Evolutionary conservation across 1,284 basidiomycete genomes (phyloP).

Genomic region (Rhodotorula sp.): DNA sequence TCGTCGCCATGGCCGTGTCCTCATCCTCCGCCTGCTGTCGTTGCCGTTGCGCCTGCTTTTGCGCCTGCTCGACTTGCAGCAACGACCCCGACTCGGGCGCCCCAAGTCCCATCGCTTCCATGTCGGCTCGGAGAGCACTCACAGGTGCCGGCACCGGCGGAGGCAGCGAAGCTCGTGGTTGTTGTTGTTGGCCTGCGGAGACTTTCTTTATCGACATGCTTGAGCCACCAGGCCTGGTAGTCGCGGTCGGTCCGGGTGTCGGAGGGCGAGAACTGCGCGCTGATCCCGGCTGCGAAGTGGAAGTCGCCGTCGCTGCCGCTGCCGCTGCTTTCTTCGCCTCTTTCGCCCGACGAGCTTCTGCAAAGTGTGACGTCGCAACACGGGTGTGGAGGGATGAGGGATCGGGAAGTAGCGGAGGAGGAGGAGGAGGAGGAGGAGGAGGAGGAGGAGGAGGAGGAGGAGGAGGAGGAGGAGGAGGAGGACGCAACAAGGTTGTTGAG

Average conservation of each 20-base stretch:
- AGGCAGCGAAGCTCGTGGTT: background rate
- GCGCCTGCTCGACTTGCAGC: slow-evolving; percentile 16
- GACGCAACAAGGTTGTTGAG: background rate
- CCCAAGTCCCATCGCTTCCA: slow-evolving; percentile 30
- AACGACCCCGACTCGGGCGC: slow-evolving; percentile 53
- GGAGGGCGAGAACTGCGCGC: slow-evolving; percentile 25
- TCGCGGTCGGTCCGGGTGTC: slow-evolving; percentile 10
- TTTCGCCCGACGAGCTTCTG: slow-evolving; percentile 27
- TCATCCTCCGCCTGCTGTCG: background rate
- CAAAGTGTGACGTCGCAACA: too few species aligned
- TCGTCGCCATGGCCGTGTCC: background rate
- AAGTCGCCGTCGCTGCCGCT: background rate
- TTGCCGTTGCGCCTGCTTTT: background rate
- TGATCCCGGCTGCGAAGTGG: slow-evolving; percentile 12
- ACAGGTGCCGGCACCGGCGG: slow-evolving; percentile 11
- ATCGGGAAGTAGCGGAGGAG: background rate
- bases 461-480: background rate
- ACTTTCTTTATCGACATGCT: slow-evolving; percentile 28
- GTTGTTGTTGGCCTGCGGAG: background rate
- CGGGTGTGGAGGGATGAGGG: too few species aligned
- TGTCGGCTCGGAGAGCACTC: slow-evolving; percentile 58
- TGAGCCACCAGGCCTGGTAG: slow-evolving; percentile 1
- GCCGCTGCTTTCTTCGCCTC: slow-evolving; percentile 18
- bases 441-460: background rate
- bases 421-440: background rate